A percentile compares a stretch with the other conserved stretches of the same genome.
These are phyloP conservation scores for Magnolia changhungtana DNA, from an alignment of 164 flowering plant genomes.

Conservation along the genomic window DNA sequence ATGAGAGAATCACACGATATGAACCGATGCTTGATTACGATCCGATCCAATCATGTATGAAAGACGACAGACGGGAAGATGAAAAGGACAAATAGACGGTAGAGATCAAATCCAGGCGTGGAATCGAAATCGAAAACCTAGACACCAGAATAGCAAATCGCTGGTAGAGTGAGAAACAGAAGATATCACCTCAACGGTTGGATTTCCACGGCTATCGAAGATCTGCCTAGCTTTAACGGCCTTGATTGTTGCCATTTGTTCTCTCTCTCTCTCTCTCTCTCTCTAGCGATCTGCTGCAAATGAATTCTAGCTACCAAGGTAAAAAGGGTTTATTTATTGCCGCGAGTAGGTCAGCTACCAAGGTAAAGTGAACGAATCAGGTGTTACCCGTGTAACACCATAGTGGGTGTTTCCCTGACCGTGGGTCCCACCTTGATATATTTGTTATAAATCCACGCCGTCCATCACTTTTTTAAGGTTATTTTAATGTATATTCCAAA, in stretches of 20 bases:
- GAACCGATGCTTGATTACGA: too few relatives aligned
- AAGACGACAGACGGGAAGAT: background rate
- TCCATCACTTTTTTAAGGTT: too few relatives aligned
- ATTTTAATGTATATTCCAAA: too few relatives aligned
- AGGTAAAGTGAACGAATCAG: too few relatives aligned
- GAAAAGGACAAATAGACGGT: background rate
- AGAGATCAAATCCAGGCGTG: background rate
- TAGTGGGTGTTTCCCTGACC: too few relatives aligned
- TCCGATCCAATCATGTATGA: background rate
- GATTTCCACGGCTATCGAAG: conserved; percentile 66
- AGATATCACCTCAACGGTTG: conserved; percentile 47
- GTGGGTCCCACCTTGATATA: too few relatives aligned
- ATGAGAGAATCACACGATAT: background rate
- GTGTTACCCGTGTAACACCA: too few relatives aligned
- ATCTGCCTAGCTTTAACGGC: conserved; percentile 52
- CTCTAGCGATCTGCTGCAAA: background rate
- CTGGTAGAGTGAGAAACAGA: background rate
- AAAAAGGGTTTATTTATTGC: background rate
- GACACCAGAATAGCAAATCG: background rate
- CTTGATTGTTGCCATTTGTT: conserved; percentile 38
- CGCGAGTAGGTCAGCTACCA: background rate
- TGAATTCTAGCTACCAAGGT: background rate
- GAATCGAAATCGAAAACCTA: conserved; percentile 3
- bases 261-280: background rate
- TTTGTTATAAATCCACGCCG: too few relatives aligned